Evolutionary conservation across 306 rosid species (phyloP).

Genomic region (Gillenia trifoliata): DNA sequence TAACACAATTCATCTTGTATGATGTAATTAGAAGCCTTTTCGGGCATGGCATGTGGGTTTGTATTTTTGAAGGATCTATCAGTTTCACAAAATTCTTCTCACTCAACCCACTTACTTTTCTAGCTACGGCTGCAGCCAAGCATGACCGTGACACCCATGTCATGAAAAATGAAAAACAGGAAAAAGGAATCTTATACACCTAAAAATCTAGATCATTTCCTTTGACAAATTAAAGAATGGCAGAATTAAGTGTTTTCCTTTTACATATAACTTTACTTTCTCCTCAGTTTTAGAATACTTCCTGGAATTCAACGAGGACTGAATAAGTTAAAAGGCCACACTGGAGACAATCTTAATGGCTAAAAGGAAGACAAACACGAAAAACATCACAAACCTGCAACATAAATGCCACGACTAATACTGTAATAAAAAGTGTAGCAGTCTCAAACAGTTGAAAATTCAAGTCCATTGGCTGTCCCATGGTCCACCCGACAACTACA

Average conservation of each 20-base stretch:
- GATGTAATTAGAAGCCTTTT: neutral
- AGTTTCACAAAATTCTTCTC: no score
- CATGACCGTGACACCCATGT: no score
- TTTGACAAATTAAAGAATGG: no score
- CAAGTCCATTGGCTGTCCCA: conserved; percentile 87
- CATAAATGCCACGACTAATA: conserved; percentile 91
- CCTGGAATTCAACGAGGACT: neutral
- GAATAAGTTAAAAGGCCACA: neutral
- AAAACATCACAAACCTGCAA: conserved; percentile 60
- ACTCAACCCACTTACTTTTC: no score
- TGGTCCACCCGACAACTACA: conserved; percentile 91
- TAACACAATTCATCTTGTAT: neutral
- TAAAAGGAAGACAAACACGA: neutral
- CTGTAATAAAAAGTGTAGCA: conserved; percentile 83
- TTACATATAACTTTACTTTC: neutral
- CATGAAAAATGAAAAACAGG: no score
- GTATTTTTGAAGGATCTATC: no score
- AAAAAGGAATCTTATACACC: no score
- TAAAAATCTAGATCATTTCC: no score
- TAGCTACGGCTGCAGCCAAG: no score
- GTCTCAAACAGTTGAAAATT: conserved; percentile 95
- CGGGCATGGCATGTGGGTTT: no score
- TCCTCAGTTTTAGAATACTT: neutral
- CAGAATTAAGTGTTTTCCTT: no score
- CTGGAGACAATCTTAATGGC: neutral